These are phyloP conservation scores for Trypanosoma cruzi DNA, from an alignment of 208 protist species.

Conservation along the genomic window DNA sequence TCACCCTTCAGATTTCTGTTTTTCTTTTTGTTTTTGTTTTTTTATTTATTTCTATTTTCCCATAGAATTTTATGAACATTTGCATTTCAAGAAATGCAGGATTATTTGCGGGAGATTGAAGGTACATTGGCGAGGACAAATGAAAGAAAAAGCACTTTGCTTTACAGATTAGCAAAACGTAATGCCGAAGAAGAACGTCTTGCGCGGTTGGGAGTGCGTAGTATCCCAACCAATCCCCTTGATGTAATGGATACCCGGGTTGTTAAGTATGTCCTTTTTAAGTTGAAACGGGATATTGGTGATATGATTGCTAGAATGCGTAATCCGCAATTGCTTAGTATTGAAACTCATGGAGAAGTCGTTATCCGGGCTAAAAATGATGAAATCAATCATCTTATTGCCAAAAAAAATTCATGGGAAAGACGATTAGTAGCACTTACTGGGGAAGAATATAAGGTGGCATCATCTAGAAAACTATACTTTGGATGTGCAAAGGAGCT, in stretches of 20 bases:
- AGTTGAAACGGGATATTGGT: constrained; percentile 75
- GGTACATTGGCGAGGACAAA: constrained; percentile 80
- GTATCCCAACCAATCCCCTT: constrained; percentile 66
- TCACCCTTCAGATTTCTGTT: no score
- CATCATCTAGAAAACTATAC: constrained; percentile 44
- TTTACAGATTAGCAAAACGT: constrained; percentile 74
- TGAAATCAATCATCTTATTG: constrained; percentile 73
- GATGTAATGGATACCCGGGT: constrained; percentile 62
- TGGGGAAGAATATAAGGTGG: constrained; percentile 10
- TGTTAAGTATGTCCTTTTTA: constrained; percentile 65
- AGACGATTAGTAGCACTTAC: constrained; percentile 35
- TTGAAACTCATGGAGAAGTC: constrained; percentile 80
- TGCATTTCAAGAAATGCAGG: constrained; percentile 54
- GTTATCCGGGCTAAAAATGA: constrained; percentile 75
- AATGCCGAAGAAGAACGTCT: constrained; percentile 67
- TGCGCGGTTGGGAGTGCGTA: constrained; percentile 48
- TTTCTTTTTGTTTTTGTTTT: constrained; percentile 9
- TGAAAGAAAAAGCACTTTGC: constrained; percentile 79
- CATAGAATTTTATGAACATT: constrained; percentile 7
- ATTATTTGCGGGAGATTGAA: constrained; percentile 81
- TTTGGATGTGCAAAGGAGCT: constrained; percentile 82
- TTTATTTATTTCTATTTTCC: no score
- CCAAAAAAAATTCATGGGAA: constrained; percentile 68
- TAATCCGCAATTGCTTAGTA: constrained; percentile 44
- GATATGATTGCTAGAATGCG: constrained; percentile 69